A percentile compares a stretch with the other conserved stretches of the same genome.
phyloP scores from a whole-genome alignment of 2,329 filamentous ascomycete genomes.

The Colletotrichum spinosum region DNA sequence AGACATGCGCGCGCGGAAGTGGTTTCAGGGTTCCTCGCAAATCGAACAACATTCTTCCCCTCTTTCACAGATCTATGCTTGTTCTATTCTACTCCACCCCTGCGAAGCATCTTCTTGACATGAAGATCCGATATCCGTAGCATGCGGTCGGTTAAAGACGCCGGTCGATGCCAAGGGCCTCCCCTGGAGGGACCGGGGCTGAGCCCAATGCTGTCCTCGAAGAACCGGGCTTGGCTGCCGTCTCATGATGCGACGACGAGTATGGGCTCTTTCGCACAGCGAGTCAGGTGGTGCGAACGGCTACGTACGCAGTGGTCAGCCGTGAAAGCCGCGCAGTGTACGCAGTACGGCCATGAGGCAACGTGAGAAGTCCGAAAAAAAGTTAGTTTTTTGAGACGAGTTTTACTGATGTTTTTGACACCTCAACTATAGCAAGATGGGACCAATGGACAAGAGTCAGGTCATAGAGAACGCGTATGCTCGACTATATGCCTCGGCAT shows the following conservation, averaged over 20 bases:
- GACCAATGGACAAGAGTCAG: conserved; percentile 12
- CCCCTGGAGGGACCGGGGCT: conserved; percentile 10
- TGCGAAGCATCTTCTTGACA: too few species aligned
- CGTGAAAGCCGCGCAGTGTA: too few species aligned
- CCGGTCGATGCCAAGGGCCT: conserved; percentile 7
- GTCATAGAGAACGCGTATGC: conserved; percentile 11
- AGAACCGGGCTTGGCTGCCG: conserved; percentile 18
- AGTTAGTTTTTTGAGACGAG: conserved; percentile 31
- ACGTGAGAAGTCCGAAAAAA: background rate
- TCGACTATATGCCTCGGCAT: background rate
- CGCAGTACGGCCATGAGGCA: background rate
- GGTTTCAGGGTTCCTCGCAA: conserved; percentile 10
- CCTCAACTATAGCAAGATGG: conserved; percentile 19
- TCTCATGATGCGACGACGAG: conserved; percentile 30
- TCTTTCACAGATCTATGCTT: too few species aligned
- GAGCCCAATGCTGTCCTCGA: conserved; percentile 14
- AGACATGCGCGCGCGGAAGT: background rate
- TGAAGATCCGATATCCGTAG: too few species aligned
- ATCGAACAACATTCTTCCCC: too few species aligned
- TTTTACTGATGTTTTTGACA: conserved; percentile 32
- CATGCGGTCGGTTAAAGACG: background rate
- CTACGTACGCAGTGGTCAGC: too few species aligned
- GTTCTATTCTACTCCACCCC: too few species aligned
- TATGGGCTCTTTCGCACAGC: background rate
- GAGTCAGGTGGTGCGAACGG: conserved; percentile 14